Evolutionary conservation across 306 rosid species (phyloP), one percentile per base, ranked within the genome.

Genomic region (Dalbergia cochinchinensis): DNA sequence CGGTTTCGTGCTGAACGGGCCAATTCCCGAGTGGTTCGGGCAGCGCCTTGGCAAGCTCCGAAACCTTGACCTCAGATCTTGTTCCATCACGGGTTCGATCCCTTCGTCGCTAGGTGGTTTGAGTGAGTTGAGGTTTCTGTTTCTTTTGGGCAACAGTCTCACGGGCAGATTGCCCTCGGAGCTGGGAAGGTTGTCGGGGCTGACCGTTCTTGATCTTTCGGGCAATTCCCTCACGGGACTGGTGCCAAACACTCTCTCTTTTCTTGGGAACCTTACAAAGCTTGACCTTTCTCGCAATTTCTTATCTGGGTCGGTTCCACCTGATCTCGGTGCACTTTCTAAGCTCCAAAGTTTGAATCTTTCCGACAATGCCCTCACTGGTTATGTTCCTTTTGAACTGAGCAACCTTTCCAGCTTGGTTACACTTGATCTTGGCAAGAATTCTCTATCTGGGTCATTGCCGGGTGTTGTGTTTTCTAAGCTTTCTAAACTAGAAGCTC

Each of bases 21-120:
- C 88, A 12, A 91, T 95, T 73, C 99, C 99, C 6, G 91, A 89
- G 41, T 93, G 89, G 96, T 91, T 95, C 20, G 97, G 98, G 42
- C 85, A 45, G 51, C 73, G 69, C 3, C 90, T 95, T 69, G 31
- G 50, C 64, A 66, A 80, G 7, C 95, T 95, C 7, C 74, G 79
- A 58, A 69, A 55, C 51, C 94, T 95, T 75, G 97, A 95, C 80
- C 86, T 95, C 5, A 74, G 99, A 13, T 90, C 80, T 83, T 87
- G 93, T 81, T 89, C 93, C 9, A 79, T 95, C 15, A 65, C 11
- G 19, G 97, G 93, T 67, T 54, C 80, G 63, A 80, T 95, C 41
- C 99, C 98, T 71, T 45, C 71, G 20, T 86, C 97, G 8, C 73
- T 95, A 37, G 89, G 97, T 41, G 14, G 69, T 71, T 82, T 95